Percentiles rank a stretch among this genome's conserved stretches.
These are phyloP conservation scores for Trichocladium antarcticum DNA, from an alignment of 495 filamentous ascomycete species.

Conservation along the genomic window DNA sequence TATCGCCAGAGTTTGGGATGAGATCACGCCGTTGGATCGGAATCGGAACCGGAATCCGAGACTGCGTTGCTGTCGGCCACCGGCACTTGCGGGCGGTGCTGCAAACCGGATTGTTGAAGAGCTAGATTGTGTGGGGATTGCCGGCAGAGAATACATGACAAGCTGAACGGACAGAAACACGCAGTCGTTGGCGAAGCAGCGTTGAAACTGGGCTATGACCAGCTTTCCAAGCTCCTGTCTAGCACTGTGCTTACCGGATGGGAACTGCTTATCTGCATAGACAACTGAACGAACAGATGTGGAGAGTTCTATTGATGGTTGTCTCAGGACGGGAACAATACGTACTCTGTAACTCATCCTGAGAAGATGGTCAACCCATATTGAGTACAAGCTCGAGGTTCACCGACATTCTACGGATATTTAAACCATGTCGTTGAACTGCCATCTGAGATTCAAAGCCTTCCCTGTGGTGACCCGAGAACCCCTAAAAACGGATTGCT, in stretches of 20 bases:
- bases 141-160: background rate
- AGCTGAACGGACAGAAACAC: background rate
- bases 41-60: no score
- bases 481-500: background rate
- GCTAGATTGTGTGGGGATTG: background rate
- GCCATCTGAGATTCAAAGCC: background rate
- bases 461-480: no score
- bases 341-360: no score
- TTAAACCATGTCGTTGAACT: background rate
- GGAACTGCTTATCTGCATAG: background rate
- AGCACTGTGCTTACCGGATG: background rate
- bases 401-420: no score
- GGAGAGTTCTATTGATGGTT: no score
- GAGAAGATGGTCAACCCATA: no score
- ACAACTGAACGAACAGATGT: background rate
- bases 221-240: background rate
- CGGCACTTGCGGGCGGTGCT: no score
- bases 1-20: conserved; percentile 12
- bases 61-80: background rate
- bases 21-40: conserved; percentile 7
- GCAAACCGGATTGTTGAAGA: background rate
- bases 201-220: background rate
- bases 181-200: background rate
- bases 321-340: no score
- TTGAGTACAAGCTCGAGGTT: no score